Evolutionary conservation across 2,329 filamentous ascomycete genomes (phyloP).

Genomic region (Trichophaea hybrida): DNA sequence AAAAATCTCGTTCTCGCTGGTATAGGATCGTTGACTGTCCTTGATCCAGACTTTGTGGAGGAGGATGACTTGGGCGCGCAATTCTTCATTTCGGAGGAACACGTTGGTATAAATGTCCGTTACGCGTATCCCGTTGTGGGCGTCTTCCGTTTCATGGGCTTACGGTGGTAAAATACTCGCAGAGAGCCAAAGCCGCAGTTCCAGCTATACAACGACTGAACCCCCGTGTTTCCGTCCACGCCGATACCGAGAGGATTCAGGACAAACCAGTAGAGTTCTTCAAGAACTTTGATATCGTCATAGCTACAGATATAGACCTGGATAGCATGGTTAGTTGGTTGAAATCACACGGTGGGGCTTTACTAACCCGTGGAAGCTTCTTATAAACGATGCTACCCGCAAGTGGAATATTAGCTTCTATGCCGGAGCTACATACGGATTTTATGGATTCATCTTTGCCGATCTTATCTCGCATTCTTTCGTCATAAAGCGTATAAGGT

Average conservation of each 20-base stretch:
- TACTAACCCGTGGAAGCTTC: neutral
- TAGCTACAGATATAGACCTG: constrained; percentile 76
- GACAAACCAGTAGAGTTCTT: constrained; percentile 62
- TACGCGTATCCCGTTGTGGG: too few relatives aligned
- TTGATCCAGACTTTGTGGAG: constrained; percentile 61
- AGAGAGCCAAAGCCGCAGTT: constrained; percentile 66
- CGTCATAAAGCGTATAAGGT: constrained; percentile 68
- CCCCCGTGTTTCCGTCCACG: constrained; percentile 63
- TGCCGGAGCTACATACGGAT: constrained; percentile 68
- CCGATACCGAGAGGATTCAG: constrained; percentile 53
- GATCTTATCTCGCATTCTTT: constrained; percentile 86
- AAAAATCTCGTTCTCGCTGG: constrained; percentile 95
- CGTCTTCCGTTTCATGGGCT: neutral
- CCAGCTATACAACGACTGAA: constrained; percentile 74
- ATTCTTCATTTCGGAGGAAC: constrained; percentile 62
- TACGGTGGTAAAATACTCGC: constrained; percentile 5
- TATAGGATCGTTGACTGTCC: constrained; percentile 74
- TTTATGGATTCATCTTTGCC: constrained; percentile 90
- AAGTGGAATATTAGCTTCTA: constrained; percentile 72
- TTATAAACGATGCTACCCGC: constrained; percentile 62
- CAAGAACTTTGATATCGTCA: constrained; percentile 64
- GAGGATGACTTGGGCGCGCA: constrained; percentile 68
- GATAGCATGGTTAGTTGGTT: constrained; percentile 39
- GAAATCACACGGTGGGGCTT: neutral
- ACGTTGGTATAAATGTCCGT: constrained; percentile 58